Base-by-base conservation (phyloP, 306 rosid species). In the Geum urbanum region DNA sequence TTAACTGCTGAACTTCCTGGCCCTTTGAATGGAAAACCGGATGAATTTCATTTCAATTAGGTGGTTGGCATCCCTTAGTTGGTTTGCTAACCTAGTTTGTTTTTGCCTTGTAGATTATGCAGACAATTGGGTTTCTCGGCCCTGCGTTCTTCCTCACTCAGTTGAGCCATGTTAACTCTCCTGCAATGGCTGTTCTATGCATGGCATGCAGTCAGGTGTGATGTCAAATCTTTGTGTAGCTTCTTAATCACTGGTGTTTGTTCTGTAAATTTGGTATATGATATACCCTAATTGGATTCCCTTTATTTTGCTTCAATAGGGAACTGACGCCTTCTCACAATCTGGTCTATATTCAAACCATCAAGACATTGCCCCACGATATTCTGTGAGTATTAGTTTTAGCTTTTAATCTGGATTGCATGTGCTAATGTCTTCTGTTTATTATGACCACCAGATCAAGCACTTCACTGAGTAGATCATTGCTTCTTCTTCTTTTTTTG, bases 131-230 rank as follows among this genome's bases (percentile, higher is more conserved):
- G 56, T 95, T 95, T 86, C 95, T 94, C 55, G 99, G 99, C 69
- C 99, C 99, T 48, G 99, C 99, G 75, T 95, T 95, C 85, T 95
- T 95, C 91, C 81, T 95, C 53, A 91, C 99, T 73, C 99, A 95
- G 72, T 74, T 95, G 89, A 95, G 97, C 87, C 97, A 89, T 55
- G 53, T 91, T 13, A 66, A 89, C 76, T 91, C 99, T 84, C 99
- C 99, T 27, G 78, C 60, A 16, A 84, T 91, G 92, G 99, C 99
- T 67, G 96, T 95, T 79, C 58, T 91, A 72, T 95, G 99, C 72
- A 95, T 89, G 97, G 88, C 97, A 8, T 91, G 99, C 85, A 95
- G 99, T 63, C 99, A 91, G 99, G 99, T 95, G 62, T 70, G 80
- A 61, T 51, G 44, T 1, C 32, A 35, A 63, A 19, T 12, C 63